These are phyloP conservation scores for Capsella rubella DNA, from an alignment of 441 rosid species.

Conservation along the genomic window DNA sequence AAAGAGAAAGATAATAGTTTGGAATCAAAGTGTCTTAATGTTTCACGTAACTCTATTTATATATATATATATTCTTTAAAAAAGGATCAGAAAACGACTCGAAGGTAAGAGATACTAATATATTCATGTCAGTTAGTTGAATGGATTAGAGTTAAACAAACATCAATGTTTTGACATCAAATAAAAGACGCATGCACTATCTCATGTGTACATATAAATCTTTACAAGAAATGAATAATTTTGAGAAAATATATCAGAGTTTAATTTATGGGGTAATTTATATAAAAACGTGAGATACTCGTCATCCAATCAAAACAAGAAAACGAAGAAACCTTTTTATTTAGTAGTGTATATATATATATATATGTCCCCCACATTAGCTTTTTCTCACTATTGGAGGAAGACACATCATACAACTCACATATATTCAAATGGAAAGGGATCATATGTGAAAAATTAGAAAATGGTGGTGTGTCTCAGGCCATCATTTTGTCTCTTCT, in stretches of 20 bases:
- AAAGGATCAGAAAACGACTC: not conserved
- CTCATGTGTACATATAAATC: too few species aligned
- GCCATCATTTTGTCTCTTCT: conserved; percentile 41
- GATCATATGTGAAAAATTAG: not conserved
- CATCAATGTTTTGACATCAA: too few species aligned
- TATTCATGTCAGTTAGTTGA: not conserved
- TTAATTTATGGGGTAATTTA: not conserved
- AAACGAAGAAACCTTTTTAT: conserved; percentile 15
- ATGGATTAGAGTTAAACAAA: not conserved
- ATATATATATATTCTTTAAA: not conserved
- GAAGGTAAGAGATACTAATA: not conserved
- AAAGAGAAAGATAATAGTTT: not conserved
- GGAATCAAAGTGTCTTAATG: conserved; percentile 18
- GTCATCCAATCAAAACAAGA: conserved; percentile 36
- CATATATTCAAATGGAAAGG: conserved; percentile 9
- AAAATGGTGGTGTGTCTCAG: conserved; percentile 28
- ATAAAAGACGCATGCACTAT: too few species aligned
- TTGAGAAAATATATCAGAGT: not conserved
- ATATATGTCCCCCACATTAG: conserved; percentile 22
- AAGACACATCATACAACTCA: conserved; percentile 42
- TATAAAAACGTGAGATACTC: not conserved
- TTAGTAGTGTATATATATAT: not conserved
- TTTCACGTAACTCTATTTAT: conserved; percentile 16
- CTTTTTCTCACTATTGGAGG: conserved; percentile 27
- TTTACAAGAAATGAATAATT: not conserved